Evolutionary conservation across 257 asterid genomes (phyloP).

Genomic region (Nicotiana obtusifolia): DNA sequence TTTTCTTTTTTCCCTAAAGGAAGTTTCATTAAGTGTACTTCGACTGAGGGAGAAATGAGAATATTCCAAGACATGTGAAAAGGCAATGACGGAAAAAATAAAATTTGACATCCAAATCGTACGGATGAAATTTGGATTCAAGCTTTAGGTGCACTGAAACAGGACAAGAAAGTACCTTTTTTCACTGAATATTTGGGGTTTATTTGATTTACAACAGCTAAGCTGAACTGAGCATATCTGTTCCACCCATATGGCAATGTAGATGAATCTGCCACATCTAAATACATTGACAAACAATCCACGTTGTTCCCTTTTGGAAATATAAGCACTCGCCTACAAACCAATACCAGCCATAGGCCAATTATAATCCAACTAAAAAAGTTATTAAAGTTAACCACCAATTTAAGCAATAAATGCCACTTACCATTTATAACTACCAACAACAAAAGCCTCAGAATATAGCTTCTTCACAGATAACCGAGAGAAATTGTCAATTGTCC

Average conservation of each 20-base stretch:
- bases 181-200: constrained; percentile 54
- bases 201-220: constrained; percentile 80
- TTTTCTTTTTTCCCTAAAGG: neutral
- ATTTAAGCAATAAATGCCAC: neutral
- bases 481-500: constrained; percentile 78
- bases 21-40: neutral
- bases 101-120: neutral
- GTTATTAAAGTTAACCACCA: neutral
- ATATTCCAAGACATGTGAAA: neutral
- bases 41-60: neutral
- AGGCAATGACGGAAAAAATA: neutral
- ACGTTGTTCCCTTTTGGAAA: constrained; percentile 94
- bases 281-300: constrained; percentile 78
- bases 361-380: constrained; percentile 1
- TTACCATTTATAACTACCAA: constrained; percentile 88
- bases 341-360: constrained; percentile 15
- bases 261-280: constrained; percentile 86
- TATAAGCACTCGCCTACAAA: constrained; percentile 84
- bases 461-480: constrained; percentile 68
- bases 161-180: constrained; percentile 48
- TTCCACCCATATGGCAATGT: constrained; percentile 83
- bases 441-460: constrained; percentile 72
- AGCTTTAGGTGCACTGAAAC: neutral
- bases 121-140: neutral
- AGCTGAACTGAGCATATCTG: constrained; percentile 89